A percentile compares a stretch with the other conserved stretches of the same genome.
Evolutionary conservation across 1,284 basidiomycete genomes (phyloP).

Genomic region (Flammula alnicola): DNA sequence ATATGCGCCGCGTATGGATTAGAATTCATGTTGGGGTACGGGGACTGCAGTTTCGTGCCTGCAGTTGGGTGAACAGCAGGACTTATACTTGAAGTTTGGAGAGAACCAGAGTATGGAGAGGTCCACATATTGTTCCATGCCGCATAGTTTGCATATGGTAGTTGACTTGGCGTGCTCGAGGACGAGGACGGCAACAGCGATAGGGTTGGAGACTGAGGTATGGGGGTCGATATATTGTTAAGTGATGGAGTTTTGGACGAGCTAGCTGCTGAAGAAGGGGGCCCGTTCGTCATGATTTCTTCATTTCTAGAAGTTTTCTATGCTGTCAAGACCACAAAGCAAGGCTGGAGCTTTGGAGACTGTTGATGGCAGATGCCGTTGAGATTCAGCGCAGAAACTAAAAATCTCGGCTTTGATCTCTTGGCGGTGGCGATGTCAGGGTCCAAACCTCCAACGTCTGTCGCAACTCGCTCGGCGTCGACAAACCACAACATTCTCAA

Average conservation of each 20-base stretch:
- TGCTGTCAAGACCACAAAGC: too few relatives aligned
- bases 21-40: slow-evolving; percentile 2
- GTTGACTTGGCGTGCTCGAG: neutral
- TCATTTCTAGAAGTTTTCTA: slow-evolving; percentile 3
- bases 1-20: slow-evolving; percentile 20
- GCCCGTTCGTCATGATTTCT: slow-evolving; percentile 23
- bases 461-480: too few relatives aligned
- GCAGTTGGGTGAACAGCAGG: neutral
- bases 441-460: too few relatives aligned
- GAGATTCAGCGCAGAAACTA: too few relatives aligned
- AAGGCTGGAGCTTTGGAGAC: neutral
- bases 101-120: slow-evolving; percentile 15
- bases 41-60: neutral
- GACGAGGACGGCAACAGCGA: neutral
- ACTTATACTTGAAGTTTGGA: neutral
- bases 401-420: too few relatives aligned
- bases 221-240: neutral
- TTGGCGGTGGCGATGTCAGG: too few relatives aligned
- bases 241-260: slow-evolving; percentile 15
- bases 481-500: too few relatives aligned
- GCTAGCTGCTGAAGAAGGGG: slow-evolving; percentile 23
- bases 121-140: slow-evolving; percentile 14
- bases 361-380: too few relatives aligned
- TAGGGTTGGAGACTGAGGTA: neutral
- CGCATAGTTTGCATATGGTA: slow-evolving; percentile 14